These are phyloP conservation scores for Sanguinoderma infundibulare DNA, from an alignment of 1,284 basidiomycete species.

Conservation along the genomic window DNA sequence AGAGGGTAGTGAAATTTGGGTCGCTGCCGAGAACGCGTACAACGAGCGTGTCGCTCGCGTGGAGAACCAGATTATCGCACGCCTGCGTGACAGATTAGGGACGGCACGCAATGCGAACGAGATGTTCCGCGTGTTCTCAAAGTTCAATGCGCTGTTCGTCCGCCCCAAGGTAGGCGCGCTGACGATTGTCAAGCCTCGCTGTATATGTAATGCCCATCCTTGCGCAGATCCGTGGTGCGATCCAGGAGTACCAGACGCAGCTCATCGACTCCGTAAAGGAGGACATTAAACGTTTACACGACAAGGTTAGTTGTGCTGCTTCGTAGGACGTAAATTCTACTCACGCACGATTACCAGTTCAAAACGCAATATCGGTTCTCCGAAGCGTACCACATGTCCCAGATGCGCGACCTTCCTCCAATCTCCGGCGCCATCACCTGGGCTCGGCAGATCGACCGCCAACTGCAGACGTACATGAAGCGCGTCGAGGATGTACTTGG, in stretches of 20 bases:
- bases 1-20: slow-evolving; percentile 99
- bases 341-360: slow-evolving; percentile 55
- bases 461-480: slow-evolving; percentile 97
- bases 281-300: slow-evolving; percentile 94
- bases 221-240: slow-evolving; percentile 89
- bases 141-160: slow-evolving; percentile 98
- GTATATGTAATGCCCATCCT: background rate
- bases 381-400: slow-evolving; percentile 97
- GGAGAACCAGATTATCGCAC: slow-evolving; percentile 98
- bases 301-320: slow-evolving; percentile 64
- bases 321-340: background rate
- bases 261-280: slow-evolving; percentile 98
- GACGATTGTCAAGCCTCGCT: background rate
- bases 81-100: slow-evolving; percentile 90
- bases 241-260: slow-evolving; percentile 98
- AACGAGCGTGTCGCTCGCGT: slow-evolving; percentile 97
- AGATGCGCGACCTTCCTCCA: slow-evolving; percentile 96
- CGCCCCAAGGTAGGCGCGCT: slow-evolving; percentile 85
- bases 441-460: slow-evolving; percentile 97
- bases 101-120: slow-evolving; percentile 97
- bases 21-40: slow-evolving; percentile 95
- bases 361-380: slow-evolving; percentile 95
- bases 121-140: slow-evolving; percentile 99
- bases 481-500: slow-evolving; percentile 99
- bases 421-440: slow-evolving; percentile 98